Evolutionary conservation across 2,329 filamentous ascomycete species (phyloP).

Genomic region (Orbilia quercus): DNA sequence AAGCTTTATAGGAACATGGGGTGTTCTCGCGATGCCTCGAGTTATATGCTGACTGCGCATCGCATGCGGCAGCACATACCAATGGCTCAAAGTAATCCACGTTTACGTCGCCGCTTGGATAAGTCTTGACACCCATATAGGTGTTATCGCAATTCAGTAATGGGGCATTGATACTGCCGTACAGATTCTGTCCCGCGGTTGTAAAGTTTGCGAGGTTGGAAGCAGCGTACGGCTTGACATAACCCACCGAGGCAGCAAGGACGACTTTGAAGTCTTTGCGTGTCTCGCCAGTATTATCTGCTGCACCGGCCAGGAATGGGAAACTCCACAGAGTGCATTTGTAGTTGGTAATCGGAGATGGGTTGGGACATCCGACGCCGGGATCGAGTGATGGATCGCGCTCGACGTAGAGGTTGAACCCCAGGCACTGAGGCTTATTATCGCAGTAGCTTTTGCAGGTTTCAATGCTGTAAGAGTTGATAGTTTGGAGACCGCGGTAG

Average conservation of each 20-base stretch:
- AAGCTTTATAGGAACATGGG: slow-evolving; percentile 34
- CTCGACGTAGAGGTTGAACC: slow-evolving; percentile 59
- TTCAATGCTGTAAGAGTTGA: slow-evolving; percentile 57
- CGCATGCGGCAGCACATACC: slow-evolving; percentile 55
- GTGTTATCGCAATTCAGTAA: slow-evolving; percentile 17
- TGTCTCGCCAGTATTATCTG: slow-evolving; percentile 56
- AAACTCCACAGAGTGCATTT: slow-evolving; percentile 64
- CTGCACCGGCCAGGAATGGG: slow-evolving; percentile 59
- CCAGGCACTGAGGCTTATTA: slow-evolving; percentile 54
- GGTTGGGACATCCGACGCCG: slow-evolving; percentile 62
- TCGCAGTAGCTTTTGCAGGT: slow-evolving; percentile 57
- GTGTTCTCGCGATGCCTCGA: slow-evolving; percentile 50
- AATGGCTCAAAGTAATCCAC: slow-evolving; percentile 33
- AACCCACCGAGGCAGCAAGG: slow-evolving; percentile 45
- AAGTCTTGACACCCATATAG: slow-evolving; percentile 31
- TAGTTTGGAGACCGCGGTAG: slow-evolving; percentile 59
- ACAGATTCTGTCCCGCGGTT: slow-evolving; percentile 18
- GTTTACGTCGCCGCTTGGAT: slow-evolving; percentile 33
- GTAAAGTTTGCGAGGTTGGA: slow-evolving; percentile 30
- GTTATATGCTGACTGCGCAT: slow-evolving; percentile 56
- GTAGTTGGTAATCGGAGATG: slow-evolving; percentile 63
- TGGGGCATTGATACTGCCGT: slow-evolving; percentile 46
- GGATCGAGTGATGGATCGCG: slow-evolving; percentile 59
- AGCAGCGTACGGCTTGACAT: slow-evolving; percentile 39
- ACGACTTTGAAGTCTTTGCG: slow-evolving; percentile 49